phyloP scores from a whole-genome alignment of 2,329 filamentous ascomycete species.

The Pseudogymnoascus sp. region DNA sequence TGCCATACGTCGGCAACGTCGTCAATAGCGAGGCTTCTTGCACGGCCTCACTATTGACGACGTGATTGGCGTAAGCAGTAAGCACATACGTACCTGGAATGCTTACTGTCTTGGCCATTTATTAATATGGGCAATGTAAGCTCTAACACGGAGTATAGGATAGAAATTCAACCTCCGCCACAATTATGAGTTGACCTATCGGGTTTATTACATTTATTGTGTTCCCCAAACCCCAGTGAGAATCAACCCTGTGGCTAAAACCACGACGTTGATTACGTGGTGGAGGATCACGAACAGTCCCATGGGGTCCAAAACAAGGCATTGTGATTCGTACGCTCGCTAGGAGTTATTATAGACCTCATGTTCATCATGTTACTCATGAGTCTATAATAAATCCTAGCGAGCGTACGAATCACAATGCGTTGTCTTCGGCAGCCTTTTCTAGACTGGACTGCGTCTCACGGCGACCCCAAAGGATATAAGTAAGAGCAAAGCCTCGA shows the following conservation, averaged over 20 bases:
- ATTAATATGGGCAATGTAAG: neutral
- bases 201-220: neutral
- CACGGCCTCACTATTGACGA: neutral
- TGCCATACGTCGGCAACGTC: neutral
- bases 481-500: neutral
- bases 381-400: neutral
- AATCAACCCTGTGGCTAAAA: neutral
- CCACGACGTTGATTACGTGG: neutral
- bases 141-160: neutral
- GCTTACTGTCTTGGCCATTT: neutral
- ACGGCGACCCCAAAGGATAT: neutral
- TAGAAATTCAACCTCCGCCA: neutral
- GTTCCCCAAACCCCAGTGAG: neutral
- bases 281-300: neutral
- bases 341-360: no score
- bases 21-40: neutral
- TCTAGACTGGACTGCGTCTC: neutral
- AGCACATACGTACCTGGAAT: neutral
- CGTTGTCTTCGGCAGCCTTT: neutral
- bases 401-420: neutral
- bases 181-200: neutral
- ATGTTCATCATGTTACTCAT: no score
- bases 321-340: neutral
- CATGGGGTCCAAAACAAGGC: neutral
- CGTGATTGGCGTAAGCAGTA: neutral